A percentile compares a stretch with the other conserved stretches of the same genome.
Evolutionary conservation across 257 asterid genomes (phyloP).

Genomic region (Prunella vulgaris): DNA sequence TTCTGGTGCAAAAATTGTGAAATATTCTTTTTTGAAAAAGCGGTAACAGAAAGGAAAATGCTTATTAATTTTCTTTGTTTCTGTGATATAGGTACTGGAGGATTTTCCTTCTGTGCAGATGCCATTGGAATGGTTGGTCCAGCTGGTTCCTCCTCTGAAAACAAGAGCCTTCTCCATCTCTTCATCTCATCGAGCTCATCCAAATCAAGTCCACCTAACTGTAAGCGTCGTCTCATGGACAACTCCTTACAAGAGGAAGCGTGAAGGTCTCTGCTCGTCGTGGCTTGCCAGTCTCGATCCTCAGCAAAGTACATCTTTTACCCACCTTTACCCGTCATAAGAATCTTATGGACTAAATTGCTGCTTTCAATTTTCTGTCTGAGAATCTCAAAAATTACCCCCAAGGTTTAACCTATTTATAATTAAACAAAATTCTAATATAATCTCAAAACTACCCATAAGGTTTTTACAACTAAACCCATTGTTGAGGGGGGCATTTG

Average conservation of each 20-base stretch:
- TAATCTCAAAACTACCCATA: background rate
- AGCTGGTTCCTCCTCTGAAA: conserved; percentile 80
- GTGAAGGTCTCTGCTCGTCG: conserved; percentile 84
- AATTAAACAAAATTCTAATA: background rate
- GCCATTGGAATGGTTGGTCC: conserved; percentile 95
- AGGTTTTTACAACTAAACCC: background rate
- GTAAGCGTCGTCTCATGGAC: conserved; percentile 78
- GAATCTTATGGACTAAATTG: background rate
- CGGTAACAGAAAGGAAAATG: background rate
- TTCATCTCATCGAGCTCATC: conserved; percentile 75
- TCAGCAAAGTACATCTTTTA: conserved; percentile 42
- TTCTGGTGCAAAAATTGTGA: background rate
- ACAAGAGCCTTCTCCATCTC: conserved; percentile 87
- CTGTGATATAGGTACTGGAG: conserved; percentile 59
- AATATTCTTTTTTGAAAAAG: background rate
- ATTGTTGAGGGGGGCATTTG: background rate
- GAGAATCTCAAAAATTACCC: background rate
- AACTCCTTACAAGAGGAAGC: conserved; percentile 87
- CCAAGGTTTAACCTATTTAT: background rate
- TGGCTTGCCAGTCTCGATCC: conserved; percentile 94
- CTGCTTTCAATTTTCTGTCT: conserved; percentile 2
- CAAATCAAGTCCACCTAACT: conserved; percentile 83
- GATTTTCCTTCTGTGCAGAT: conserved; percentile 92
- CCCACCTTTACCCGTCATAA: background rate
- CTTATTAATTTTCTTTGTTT: conserved; percentile 8